Evolutionary conservation across 768 basidiomycete genomes (phyloP), one percentile per base, ranked within the genome.

Genomic region (Pulveroboletus ravenelii): DNA sequence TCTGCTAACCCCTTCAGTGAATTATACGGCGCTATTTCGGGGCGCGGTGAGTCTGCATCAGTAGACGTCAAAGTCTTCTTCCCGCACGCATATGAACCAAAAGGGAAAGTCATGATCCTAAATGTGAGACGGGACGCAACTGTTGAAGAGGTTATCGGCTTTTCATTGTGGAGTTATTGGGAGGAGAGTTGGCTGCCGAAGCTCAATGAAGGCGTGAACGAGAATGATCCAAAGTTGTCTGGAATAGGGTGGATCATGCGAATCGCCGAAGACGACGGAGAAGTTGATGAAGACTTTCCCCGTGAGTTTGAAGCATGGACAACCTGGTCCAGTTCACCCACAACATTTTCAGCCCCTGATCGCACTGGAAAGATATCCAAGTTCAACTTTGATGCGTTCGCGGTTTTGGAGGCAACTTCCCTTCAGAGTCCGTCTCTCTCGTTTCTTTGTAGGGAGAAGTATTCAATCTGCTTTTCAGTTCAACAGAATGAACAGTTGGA

Each of bases 201-300:
- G 60, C 67, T 96, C 17, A 83, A 89, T 54, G 85, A 86, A 45
- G 85, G 76, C 18, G 54, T 84, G 45, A 72, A 65, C 32, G 81
- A 81, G 53, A 78, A 81, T 25, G 85, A 89, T 54, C 76, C 79
- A 31, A 82, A 78, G 59, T 72, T 91, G 42, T 86, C 83, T 40
- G 87, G 90, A 0, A 75, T 89, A 4, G 93, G 91, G 1, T 99
- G 96, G 95, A 85, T 91, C 35, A 66, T 99, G 70, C 75, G 92
- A 51, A 93, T 98, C 48, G 89, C 93, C 1, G 96, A 99, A 61
- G 90, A 93, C 40, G 94, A 98, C 65, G 96, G 96, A 14, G 95
- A 97, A 67, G 92, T 98, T 1, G 96, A 99, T 64, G 96, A 97
- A 65, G 96, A 99, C 71, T 98, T 94, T 63, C 96, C 95, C 20